Conservation (phyloP, 768 basidiomycete genomes). For the Porpolomopsis calyptriformis region DNA sequence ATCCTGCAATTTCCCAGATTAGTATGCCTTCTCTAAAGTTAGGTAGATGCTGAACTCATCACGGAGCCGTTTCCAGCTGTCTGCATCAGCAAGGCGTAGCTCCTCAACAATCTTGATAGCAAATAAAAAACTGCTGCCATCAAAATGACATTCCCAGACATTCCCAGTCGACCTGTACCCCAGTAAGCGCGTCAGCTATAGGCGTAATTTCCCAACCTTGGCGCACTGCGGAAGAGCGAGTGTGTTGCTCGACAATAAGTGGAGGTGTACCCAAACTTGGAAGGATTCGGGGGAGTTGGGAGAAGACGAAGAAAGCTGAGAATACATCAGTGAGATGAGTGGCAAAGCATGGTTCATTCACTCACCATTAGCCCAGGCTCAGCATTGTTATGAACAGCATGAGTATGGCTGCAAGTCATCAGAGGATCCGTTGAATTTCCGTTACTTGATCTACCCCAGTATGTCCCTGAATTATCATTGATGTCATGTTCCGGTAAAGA, state of each 20-base stretch:
- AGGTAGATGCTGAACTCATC: slow-evolving; percentile 14
- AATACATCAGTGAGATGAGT: slow-evolving; percentile 8
- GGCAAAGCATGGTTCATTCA: slow-evolving; percentile 4
- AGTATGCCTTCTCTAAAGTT: slow-evolving; percentile 13
- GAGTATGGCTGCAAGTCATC: slow-evolving; percentile 7
- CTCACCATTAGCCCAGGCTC: slow-evolving; percentile 11
- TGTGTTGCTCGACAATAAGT: slow-evolving; percentile 10
- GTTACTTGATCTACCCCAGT: slow-evolving; percentile 7
- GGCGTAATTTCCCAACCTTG: slow-evolving; percentile 10
- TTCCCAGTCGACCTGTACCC: slow-evolving; percentile 15
- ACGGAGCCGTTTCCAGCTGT: slow-evolving; percentile 12
- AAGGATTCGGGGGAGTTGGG: slow-evolving; percentile 11
- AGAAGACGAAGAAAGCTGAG: slow-evolving; percentile 12
- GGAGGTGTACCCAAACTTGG: slow-evolving; percentile 12
- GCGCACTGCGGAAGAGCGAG: slow-evolving; percentile 12
- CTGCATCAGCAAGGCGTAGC: slow-evolving; percentile 10
- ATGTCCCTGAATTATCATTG: slow-evolving; percentile 10
- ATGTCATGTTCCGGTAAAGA: slow-evolving; percentile 13
- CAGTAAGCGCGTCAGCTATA: slow-evolving; percentile 15
- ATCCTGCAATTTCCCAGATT: slow-evolving; percentile 11
- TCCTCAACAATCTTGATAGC: slow-evolving; percentile 12
- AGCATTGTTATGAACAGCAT: slow-evolving; percentile 1
- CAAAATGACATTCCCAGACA: slow-evolving; percentile 15
- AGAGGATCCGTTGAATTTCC: slow-evolving; percentile 1
- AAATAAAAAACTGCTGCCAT: slow-evolving; percentile 12